Base-by-base conservation (phyloP, 1,284 basidiomycete species). In the Austroboletus sp. region DNA sequence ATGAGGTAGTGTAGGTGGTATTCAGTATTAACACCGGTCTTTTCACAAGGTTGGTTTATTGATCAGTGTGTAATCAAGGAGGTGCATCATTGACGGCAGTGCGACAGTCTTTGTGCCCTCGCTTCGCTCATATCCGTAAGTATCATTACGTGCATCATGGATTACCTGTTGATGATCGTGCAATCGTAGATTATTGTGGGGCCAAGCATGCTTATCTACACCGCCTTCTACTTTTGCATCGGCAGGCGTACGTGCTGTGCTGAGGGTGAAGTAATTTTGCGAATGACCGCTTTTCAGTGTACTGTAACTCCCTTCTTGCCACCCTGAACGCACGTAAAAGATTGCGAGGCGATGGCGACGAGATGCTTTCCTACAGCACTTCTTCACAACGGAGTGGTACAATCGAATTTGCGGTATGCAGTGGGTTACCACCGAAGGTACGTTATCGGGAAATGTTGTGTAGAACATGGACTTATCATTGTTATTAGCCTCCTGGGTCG, bases 1-100 rank as follows among this genome's bases (percentile, higher is more conserved):
- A 44, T 10, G 23, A 43, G 13, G 6, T 2, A 21, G 39, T 34
- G 23, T 34, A 76, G 74, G 74, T 74, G 26, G 17, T 73, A 6
- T 78, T 74, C 51, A 66, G 64, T 27, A 64, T 78, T 41, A 77
- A 74, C 52, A 77, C 76, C 0, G 74, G 76, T 52, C 53, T 70
- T 30, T 53, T 70, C 26, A 70, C 68, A 6, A 67, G 65, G 59
- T 60, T 9, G 25, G 58, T 48, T 26, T 35, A 3, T n/a, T 12
- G 15, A 4, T 10, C n/a, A n/a, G 6, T 2, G 17, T 36, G 12
- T 23, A 19, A 36, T 23, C 8, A 10, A 9, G n/a, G 29, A 36
- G 21, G 16, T 11, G 4, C 15, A 15, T 49, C 25, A n/a, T 36
- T 62, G 25, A 61, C 19, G 21, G 4, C 9, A 25, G 25, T 32